Evolutionary conservation across 1,284 basidiomycete genomes (phyloP).

Genomic region (Xerocomus minutiporus): DNA sequence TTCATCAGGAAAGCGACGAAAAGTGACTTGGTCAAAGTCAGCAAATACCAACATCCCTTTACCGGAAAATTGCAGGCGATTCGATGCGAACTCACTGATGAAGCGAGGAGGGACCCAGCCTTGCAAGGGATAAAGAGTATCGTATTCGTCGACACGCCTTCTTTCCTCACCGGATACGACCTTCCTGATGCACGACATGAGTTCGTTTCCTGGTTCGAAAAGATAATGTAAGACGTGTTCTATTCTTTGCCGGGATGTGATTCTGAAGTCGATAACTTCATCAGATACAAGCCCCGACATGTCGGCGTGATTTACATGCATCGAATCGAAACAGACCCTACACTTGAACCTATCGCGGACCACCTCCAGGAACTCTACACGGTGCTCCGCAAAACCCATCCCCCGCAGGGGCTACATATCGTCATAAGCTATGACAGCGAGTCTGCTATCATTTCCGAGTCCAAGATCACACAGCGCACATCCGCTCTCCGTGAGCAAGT

Average conservation of each 20-base stretch:
- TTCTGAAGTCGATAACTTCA: not conserved
- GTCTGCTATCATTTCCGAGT: constrained; percentile 1
- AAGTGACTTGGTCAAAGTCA: constrained; percentile 5
- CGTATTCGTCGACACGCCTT: constrained; percentile 22
- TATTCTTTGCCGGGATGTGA: not conserved
- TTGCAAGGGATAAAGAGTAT: constrained; percentile 6
- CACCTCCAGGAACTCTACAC: constrained; percentile 10
- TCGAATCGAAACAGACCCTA: constrained; percentile 20
- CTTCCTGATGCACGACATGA: constrained; percentile 8
- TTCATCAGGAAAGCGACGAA: constrained; percentile 17
- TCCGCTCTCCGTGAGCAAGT: not conserved
- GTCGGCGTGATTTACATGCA: constrained; percentile 22
- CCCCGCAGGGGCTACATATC: constrained; percentile 5
- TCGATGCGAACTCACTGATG: constrained; percentile 17
- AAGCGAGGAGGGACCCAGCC: constrained; percentile 3
- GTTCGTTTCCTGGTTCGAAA: constrained; percentile 7
- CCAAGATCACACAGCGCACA: constrained; percentile 7
- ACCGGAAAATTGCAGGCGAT: constrained; percentile 17
- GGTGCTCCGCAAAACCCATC: not conserved
- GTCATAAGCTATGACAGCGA: constrained; percentile 14
- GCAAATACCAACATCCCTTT: constrained; percentile 10
- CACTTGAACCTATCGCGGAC: constrained; percentile 4
- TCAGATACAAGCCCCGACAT: constrained; percentile 7
- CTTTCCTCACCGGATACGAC: constrained; percentile 14
- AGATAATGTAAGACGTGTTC: not conserved